A percentile compares a stretch with the other conserved stretches of the same genome.
These are phyloP conservation scores for Aspergillus awamori DNA, from an alignment of 2,329 filamentous ascomycete species.

Conservation along the genomic window DNA sequence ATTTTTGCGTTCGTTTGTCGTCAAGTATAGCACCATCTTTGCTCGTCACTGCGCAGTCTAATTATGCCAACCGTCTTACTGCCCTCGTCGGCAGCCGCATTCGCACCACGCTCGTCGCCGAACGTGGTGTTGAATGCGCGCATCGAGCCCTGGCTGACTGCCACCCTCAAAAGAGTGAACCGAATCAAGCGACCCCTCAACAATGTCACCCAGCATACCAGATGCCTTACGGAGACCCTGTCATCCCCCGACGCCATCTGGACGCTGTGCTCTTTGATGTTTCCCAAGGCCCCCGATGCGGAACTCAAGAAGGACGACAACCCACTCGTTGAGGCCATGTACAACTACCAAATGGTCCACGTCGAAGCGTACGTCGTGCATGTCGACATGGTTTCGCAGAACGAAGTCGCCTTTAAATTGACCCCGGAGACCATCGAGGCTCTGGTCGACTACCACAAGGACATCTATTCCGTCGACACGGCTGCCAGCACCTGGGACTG, in stretches of 20 bases:
- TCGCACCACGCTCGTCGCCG: conserved; percentile 89
- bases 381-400: conserved; percentile 97
- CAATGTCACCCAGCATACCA: conserved; percentile 91
- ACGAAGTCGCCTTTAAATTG: conserved; percentile 97
- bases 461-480: conserved; percentile 88
- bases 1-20: conserved; percentile 48
- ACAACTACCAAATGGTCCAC: conserved; percentile 91
- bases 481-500: conserved; percentile 89
- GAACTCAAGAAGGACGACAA: conserved; percentile 82
- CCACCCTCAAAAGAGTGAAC: conserved; percentile 95
- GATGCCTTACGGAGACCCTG: conserved; percentile 91
- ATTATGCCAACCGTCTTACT: conserved; percentile 90
- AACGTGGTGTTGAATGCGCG: conserved; percentile 92
- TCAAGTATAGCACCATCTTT: conserved; percentile 34
- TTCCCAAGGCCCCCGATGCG: conserved; percentile 83
- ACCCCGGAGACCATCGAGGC: conserved; percentile 91
- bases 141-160: conserved; percentile 94
- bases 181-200: conserved; percentile 95
- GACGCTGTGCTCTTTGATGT: conserved; percentile 90
- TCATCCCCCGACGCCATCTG: conserved; percentile 90
- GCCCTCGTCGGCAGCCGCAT: conserved; percentile 92
- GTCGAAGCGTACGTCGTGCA: conserved; percentile 98
- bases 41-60: conserved; percentile 58
- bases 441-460: conserved; percentile 93
- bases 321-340: conserved; percentile 80